Base-by-base conservation (phyloP, 495 filamentous ascomycete genomes). In the Hypoxylon rickii region DNA sequence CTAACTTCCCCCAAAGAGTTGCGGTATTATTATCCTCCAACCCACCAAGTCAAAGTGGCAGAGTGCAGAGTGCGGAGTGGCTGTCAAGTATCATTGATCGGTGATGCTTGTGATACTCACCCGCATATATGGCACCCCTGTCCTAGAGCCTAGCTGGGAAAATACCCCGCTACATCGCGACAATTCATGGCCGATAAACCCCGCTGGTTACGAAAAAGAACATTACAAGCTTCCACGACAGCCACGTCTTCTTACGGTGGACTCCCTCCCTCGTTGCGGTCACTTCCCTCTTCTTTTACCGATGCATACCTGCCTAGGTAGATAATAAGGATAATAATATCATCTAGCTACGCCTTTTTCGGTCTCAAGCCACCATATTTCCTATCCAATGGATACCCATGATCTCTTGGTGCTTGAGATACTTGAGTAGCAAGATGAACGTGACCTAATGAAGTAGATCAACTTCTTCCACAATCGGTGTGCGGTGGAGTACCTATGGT, bases 1-100 rank as follows among this genome's bases (percentile, higher is more conserved):
- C 15, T 51, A 33, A 22, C 12, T 17, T 26, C 51, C 41, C 34
- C 31, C 29, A 55, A 46, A 54, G 44, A 40, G n/a, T n/a, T 61
- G 58, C 39, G 58, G 58, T 61, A 61, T 61, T 55, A 56, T 57
- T 57, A 19, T 38, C 7, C 29, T 10, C 38, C 16, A 34, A 11
- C 29, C 16, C 31, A 46, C 7, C 33, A 45, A 33, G 22, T n/a
- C n/a, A n/a, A n/a, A n/a, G n/a, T n/a, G n/a, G n/a, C n/a, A n/a
- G n/a, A n/a, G n/a, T n/a, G n/a, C n/a, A n/a, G n/a, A n/a, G n/a
- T n/a, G 12, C 24, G 21, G 3, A 29, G 1, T 45, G 8, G 18
- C 38, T 43, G 37, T 26, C n/a, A 40, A 11, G 32, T 22, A 18
- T 41, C n/a, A n/a, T n/a, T n/a, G 22, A 7, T 10, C 4, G 15